phyloP scores from a whole-genome alignment of 495 filamentous ascomycete species.

The Xanthoparmelia taractica region DNA sequence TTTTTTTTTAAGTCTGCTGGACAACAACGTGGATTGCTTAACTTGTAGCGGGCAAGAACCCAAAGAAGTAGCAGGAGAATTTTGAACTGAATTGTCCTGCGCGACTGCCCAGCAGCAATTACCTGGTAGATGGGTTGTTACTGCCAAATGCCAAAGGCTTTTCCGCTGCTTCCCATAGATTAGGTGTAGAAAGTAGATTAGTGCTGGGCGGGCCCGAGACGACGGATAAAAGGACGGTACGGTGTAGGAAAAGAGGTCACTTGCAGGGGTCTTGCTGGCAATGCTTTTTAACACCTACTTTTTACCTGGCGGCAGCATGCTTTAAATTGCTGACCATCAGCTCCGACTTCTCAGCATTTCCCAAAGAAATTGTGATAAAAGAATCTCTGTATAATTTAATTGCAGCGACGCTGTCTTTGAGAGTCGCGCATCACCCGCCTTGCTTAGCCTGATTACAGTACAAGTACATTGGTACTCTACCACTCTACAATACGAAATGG shows the following conservation, averaged over 20 bases:
- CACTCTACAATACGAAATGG: neutral
- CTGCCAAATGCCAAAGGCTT: neutral
- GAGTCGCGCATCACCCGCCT: neutral
- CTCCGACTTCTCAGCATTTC: neutral
- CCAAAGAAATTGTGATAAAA: too few species aligned
- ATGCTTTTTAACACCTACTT: neutral
- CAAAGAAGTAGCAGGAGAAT: neutral
- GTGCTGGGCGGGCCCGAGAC: neutral
- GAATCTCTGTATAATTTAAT: too few species aligned
- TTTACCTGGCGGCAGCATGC: constrained; percentile 1
- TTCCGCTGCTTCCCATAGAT: neutral
- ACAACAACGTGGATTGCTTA: neutral
- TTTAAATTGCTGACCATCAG: neutral
- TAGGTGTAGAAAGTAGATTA: too few species aligned
- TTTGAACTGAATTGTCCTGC: neutral
- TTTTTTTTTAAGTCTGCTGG: constrained; percentile 4
- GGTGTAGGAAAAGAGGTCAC: neutral
- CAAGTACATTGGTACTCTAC: neutral
- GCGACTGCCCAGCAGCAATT: constrained; percentile 1
- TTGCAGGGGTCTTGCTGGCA: constrained; percentile 19
- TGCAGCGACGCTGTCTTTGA: neutral
- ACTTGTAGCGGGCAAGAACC: neutral
- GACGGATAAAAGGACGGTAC: neutral
- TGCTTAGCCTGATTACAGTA: neutral
- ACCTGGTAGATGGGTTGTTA: neutral